phyloP scores from a whole-genome alignment of 768 basidiomycete species.

The Boletus tomentosulus region DNA sequence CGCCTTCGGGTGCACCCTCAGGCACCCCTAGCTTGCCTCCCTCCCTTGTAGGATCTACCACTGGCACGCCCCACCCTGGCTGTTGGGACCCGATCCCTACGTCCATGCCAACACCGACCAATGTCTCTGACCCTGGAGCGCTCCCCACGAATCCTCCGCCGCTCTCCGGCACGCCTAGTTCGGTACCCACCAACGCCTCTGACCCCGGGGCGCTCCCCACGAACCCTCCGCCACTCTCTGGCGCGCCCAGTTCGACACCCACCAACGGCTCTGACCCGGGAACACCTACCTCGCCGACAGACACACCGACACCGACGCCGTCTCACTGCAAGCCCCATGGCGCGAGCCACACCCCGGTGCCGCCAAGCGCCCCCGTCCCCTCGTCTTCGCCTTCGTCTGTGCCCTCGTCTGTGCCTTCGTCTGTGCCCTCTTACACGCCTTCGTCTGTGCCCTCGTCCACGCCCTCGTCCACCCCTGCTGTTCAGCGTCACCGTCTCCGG shows the following conservation, averaged over 20 bases:
- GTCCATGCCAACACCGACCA: not conserved
- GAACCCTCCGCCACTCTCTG: not conserved
- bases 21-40: not conserved
- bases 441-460: not conserved
- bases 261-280: not conserved
- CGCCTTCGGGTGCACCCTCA: not conserved
- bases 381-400: not conserved
- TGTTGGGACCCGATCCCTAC: not conserved
- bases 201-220: not conserved
- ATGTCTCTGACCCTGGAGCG: not conserved
- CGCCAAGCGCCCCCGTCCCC: not conserved
- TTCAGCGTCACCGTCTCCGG: not conserved
- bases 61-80: not conserved
- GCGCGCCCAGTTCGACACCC: not conserved
- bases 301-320: not conserved
- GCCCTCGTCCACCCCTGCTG: not conserved
- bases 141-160: not conserved
- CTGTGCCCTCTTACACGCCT: not conserved
- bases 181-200: no score
- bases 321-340: not conserved
- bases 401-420: not conserved
- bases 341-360: not conserved
- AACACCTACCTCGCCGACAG: not conserved
- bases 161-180: no score
- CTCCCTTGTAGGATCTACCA: not conserved